A percentile compares a stretch with the other conserved stretches of the same genome.
These are phyloP conservation scores for Fimicolochytrium jonesii DNA, from an alignment of 192 early-diverging fungal species.

Conservation along the genomic window DNA sequence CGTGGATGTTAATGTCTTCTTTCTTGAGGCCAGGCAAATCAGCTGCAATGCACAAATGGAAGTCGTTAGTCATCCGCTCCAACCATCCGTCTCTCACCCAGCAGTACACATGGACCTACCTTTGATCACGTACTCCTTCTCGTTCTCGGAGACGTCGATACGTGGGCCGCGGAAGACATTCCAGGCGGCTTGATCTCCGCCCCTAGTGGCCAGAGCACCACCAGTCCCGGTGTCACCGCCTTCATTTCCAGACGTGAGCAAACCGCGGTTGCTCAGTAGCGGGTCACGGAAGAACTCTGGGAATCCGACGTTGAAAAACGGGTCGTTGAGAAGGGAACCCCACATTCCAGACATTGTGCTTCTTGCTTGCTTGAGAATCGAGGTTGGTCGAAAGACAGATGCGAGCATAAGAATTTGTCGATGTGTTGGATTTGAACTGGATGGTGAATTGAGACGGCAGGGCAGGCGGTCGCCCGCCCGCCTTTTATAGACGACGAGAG, in stretches of 20 bases:
- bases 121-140: slow-evolving; percentile 26
- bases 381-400: no score
- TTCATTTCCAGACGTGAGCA: neutral
- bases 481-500: no score
- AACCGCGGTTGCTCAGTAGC: neutral
- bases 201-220: neutral
- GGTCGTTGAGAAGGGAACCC: slow-evolving; percentile 8
- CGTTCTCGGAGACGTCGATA: slow-evolving; percentile 34
- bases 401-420: no score
- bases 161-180: slow-evolving; percentile 10
- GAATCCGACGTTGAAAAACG: slow-evolving; percentile 12
- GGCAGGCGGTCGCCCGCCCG: no score
- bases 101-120: no score
- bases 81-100: no score
- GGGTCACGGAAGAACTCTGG: neutral
- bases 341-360: neutral
- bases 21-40: slow-evolving; percentile 40
- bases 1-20: slow-evolving; percentile 24
- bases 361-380: no score
- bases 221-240: neutral
- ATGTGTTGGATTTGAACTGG: no score
- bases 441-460: no score
- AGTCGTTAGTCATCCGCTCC: no score
- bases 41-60: slow-evolving; percentile 8
- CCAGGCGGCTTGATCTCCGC: neutral